Conservation (phyloP, 2,329 filamentous ascomycete genomes). For the Aspergillus fijiensis region DNA sequence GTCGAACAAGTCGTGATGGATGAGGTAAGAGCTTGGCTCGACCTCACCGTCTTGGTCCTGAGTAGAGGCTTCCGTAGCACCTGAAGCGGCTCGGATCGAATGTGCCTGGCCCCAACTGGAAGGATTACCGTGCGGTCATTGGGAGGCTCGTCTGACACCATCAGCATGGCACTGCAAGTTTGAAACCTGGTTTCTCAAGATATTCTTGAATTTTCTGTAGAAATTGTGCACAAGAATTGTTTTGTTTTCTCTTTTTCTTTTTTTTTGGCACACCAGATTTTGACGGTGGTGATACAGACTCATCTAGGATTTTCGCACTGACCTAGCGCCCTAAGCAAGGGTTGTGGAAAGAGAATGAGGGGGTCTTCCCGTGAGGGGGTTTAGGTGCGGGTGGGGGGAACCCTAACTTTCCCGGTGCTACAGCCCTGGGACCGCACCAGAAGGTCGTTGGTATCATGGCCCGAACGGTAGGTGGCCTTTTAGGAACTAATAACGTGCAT, state of each 20-base stretch:
- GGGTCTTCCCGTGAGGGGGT: slow-evolving; percentile 16
- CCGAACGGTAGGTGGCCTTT: slow-evolving; percentile 19
- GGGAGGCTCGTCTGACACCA: neutral
- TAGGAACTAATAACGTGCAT: slow-evolving; percentile 37
- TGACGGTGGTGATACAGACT: neutral
- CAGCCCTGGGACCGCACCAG: slow-evolving; percentile 34
- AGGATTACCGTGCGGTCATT: neutral
- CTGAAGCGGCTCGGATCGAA: neutral
- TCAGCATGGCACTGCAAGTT: neutral
- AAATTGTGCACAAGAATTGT: neutral
- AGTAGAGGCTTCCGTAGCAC: neutral
- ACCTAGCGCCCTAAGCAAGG: neutral
- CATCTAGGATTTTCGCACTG: neutral
- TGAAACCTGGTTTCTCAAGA: neutral
- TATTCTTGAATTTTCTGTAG: neutral
- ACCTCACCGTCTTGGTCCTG: neutral
- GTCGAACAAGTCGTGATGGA: neutral
- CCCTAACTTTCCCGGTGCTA: slow-evolving; percentile 37
- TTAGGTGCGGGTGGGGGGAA: slow-evolving; percentile 19
- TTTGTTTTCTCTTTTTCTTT: no score
- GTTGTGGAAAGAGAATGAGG: slow-evolving; percentile 6
- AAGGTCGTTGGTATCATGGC: slow-evolving; percentile 10
- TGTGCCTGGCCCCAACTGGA: neutral
- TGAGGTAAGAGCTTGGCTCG: neutral
- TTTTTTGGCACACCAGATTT: no score